Evolutionary conservation across 2,329 filamentous ascomycete species (phyloP).

Genomic region (Xylariales sp.): DNA sequence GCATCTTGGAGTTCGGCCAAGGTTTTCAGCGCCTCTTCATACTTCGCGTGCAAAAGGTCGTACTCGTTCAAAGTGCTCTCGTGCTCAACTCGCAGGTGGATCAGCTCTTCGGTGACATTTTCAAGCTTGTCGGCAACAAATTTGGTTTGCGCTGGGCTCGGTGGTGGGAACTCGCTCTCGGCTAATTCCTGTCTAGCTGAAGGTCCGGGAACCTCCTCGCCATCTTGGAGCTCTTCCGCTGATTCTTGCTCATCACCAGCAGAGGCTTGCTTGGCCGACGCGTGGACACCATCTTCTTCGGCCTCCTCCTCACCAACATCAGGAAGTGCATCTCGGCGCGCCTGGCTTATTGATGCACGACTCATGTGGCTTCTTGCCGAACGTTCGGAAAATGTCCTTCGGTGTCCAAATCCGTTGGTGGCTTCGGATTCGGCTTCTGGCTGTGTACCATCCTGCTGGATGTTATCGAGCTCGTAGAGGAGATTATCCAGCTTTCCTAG

Average conservation of each 20-base stretch:
- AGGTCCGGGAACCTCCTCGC: constrained; percentile 8
- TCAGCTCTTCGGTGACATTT: constrained; percentile 82
- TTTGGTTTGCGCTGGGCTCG: constrained; percentile 74
- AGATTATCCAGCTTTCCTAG: constrained; percentile 92
- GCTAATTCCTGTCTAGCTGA: constrained; percentile 5
- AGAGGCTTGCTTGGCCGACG: too few relatives aligned
- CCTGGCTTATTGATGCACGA: constrained; percentile 40
- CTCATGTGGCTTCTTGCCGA: constrained; percentile 51
- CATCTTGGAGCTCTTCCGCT: constrained; percentile 7
- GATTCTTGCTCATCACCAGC: too few relatives aligned
- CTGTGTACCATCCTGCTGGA: constrained; percentile 57
- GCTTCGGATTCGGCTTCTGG: constrained; percentile 27
- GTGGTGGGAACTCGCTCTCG: constrained; percentile 40
- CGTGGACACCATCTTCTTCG: constrained; percentile 23
- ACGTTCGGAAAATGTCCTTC: constrained; percentile 44
- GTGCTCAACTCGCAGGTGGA: constrained; percentile 86
- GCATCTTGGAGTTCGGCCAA: constrained; percentile 82
- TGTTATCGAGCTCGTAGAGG: constrained; percentile 81
- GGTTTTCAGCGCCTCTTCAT: constrained; percentile 80
- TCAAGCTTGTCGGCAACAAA: constrained; percentile 93
- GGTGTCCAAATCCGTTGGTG: constrained; percentile 37
- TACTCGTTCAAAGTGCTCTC: constrained; percentile 78
- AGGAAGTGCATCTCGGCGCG: constrained; percentile 47
- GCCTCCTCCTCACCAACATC: constrained; percentile 44
- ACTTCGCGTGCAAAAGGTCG: constrained; percentile 79